Percentiles rank a stretch among this genome's conserved stretches.
These are phyloP conservation scores for Lithocarpus polystachyus DNA, from an alignment of 306 rosid genomes.

Conservation along the genomic window DNA sequence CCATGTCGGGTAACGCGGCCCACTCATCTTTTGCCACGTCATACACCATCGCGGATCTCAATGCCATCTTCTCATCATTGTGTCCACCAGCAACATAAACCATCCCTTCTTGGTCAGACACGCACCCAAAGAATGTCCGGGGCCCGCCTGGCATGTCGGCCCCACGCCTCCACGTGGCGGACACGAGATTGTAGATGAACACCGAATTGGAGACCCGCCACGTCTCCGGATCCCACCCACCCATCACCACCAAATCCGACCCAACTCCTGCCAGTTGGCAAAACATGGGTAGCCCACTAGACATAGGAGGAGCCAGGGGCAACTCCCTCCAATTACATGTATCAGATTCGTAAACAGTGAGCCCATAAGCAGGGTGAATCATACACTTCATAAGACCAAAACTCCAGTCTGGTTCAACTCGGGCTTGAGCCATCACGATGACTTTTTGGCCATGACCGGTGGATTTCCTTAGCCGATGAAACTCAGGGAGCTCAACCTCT, in stretches of 20 bases:
- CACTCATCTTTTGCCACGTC: conserved; percentile 52
- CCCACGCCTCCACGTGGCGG: conserved; percentile 62
- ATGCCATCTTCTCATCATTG: conserved; percentile 56
- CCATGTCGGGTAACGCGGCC: conserved; percentile 53
- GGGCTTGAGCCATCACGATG: conserved; percentile 52
- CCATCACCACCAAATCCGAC: conserved; percentile 50
- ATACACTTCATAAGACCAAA: conserved; percentile 15
- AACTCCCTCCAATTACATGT: conserved; percentile 53
- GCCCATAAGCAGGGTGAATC: conserved; percentile 38
- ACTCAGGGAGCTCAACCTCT: conserved; percentile 56
- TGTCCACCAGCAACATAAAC: conserved; percentile 72
- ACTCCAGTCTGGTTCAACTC: conserved; percentile 17
- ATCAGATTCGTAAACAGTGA: conserved; percentile 42
- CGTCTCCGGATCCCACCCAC: conserved; percentile 71
- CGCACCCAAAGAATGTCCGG: conserved; percentile 59
- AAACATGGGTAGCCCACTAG: conserved; percentile 58
- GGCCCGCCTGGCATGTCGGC: conserved; percentile 61
- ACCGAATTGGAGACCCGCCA: conserved; percentile 60
- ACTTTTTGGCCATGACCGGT: conserved; percentile 42
- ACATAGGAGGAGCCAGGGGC: conserved; percentile 22
- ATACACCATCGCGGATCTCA: conserved; percentile 50
- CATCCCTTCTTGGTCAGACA: conserved; percentile 30
- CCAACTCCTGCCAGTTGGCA: conserved; percentile 59
- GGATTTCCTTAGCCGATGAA: conserved; percentile 37
- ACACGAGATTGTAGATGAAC: conserved; percentile 42